phyloP scores from a whole-genome alignment of 306 rosid species.

The Quercus parvula region DNA sequence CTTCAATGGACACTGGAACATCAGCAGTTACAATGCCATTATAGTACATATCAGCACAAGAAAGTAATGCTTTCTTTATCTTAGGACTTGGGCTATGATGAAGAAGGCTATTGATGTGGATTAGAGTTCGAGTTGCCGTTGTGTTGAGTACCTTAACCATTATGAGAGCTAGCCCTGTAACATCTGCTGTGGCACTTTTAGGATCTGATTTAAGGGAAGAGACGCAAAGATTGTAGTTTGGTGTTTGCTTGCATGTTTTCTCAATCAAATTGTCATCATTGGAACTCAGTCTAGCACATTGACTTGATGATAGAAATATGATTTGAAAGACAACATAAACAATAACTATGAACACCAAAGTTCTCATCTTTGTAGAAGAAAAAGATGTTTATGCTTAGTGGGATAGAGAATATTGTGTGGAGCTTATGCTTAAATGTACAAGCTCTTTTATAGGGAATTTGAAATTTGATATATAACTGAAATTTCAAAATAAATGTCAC shows the following conservation, averaged over 20 bases:
- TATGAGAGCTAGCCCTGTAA: constrained; percentile 30
- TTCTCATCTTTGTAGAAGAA: constrained; percentile 2
- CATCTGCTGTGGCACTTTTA: constrained; percentile 21
- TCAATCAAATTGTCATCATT: constrained; percentile 18
- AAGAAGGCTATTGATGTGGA: constrained; percentile 11
- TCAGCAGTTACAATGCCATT: constrained; percentile 27
- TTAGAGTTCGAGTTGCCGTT: constrained; percentile 14
- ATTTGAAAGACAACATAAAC: not conserved
- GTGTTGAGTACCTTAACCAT: constrained; percentile 25
- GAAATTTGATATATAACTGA: too few relatives aligned
- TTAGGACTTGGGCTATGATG: not conserved
- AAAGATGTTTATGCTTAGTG: not conserved
- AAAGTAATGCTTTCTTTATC: constrained; percentile 2
- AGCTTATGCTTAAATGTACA: not conserved
- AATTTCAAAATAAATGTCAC: too few relatives aligned
- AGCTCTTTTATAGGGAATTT: not conserved
- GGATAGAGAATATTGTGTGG: not conserved
- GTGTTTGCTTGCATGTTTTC: constrained; percentile 49
- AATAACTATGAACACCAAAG: constrained; percentile 7
- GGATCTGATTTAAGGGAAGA: constrained; percentile 32
- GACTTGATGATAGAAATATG: constrained; percentile 11
- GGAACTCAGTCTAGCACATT: not conserved
- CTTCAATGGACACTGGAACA: constrained; percentile 35
- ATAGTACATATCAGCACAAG: constrained; percentile 22
- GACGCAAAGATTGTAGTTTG: constrained; percentile 26